phyloP scores from a whole-genome alignment of 2,329 filamentous ascomycete genomes.

The Diplodia seriata region DNA sequence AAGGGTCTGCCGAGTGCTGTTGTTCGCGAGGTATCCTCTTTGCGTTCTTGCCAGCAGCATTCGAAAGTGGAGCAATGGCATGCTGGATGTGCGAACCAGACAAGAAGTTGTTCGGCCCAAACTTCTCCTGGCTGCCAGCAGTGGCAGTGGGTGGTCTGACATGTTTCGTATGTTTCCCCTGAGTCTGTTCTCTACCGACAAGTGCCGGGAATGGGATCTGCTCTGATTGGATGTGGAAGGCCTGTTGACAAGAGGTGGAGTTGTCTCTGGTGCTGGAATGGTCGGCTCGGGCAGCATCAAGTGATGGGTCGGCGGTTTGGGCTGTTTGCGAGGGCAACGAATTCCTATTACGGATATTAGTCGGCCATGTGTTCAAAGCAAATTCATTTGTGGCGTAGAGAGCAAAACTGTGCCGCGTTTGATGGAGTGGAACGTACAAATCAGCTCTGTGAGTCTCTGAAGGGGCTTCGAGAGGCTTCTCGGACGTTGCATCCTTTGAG shows the following conservation, averaged over 20 bases:
- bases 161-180: neutral
- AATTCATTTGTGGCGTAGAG: rapidly evolving
- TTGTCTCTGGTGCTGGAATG: neutral
- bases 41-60: neutral
- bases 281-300: neutral
- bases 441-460: neutral
- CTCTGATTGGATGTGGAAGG: neutral
- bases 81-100: neutral
- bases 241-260: neutral
- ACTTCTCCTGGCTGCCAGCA: neutral
- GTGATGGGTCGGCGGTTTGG: neutral
- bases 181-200: neutral
- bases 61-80: neutral
- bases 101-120: neutral
- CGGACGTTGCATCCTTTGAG: neutral
- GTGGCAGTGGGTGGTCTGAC: neutral
- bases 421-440: neutral
- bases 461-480: neutral
- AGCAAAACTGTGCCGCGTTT: rapidly evolving
- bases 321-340: neutral
- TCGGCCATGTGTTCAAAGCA: neutral
- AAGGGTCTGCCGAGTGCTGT: neutral
- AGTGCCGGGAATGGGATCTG: neutral
- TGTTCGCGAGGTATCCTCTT: neutral
- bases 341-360: neutral